These are phyloP conservation scores for Neostapfia colusana DNA, from an alignment of 176 grass and related monocot genomes.

Conservation along the genomic window DNA sequence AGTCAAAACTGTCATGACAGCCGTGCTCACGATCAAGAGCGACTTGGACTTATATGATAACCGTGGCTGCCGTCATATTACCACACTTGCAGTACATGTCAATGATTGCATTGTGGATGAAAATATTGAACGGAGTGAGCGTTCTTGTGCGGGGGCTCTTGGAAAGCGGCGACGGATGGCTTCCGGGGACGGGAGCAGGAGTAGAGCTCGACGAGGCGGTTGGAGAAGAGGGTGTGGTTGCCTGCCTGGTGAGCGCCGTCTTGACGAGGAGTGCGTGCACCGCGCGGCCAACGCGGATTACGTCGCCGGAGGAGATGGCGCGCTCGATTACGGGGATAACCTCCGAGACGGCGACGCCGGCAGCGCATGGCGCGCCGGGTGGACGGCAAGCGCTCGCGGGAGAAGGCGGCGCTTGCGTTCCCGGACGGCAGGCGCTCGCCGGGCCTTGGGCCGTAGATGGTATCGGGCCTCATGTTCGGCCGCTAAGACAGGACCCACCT, in stretches of 20 bases:
- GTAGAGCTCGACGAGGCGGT: conserved; percentile 61
- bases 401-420: conserved; percentile 37
- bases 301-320: conserved; percentile 42
- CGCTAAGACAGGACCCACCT: neutral
- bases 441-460: neutral
- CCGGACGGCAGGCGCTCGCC: too few species aligned
- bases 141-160: conserved; percentile 55
- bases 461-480: neutral
- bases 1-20: too few species aligned
- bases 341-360: neutral
- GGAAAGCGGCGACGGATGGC: conserved; percentile 34
- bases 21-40: too few species aligned
- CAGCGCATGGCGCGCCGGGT: conserved; percentile 29
- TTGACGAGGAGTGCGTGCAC: conserved; percentile 53
- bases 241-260: conserved; percentile 55
- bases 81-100: conserved; percentile 76
- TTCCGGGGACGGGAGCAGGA: conserved; percentile 27
- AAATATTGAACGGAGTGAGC: conserved; percentile 67
- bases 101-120: conserved; percentile 61
- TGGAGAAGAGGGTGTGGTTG: conserved; percentile 67
- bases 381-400: neutral
- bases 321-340: conserved; percentile 44
- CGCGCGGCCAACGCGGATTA: conserved; percentile 35
- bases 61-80: too few species aligned
- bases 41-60: too few species aligned